phyloP scores from a whole-genome alignment of 176 grass and related monocot species.

The Oryza meridionalis region DNA sequence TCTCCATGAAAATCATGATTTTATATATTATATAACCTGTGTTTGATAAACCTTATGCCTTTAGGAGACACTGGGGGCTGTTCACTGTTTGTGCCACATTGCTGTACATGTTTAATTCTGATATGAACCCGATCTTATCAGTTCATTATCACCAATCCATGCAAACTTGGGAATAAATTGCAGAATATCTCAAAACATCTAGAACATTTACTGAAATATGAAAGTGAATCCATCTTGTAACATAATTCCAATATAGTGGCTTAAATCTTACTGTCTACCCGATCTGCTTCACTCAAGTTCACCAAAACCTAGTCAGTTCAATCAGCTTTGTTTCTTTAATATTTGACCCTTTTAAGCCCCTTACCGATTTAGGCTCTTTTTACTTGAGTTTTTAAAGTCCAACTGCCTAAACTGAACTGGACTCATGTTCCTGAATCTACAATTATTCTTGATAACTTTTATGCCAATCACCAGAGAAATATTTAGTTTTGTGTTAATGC shows the following conservation, averaged over 20 bases:
- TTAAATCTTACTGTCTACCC: not conserved
- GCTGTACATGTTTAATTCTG: not conserved
- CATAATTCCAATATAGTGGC: not conserved
- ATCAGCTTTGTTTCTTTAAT: not conserved
- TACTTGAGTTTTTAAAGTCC: not conserved
- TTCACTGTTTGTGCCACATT: not conserved
- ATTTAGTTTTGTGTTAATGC: slow-evolving; percentile 10
- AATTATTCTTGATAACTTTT: slow-evolving; percentile 1
- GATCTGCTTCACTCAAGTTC: not conserved
- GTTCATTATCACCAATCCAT: not conserved
- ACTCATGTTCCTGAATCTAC: slow-evolving; percentile 1
- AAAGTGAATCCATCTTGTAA: not conserved
- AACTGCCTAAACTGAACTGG: not conserved
- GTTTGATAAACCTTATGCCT: not conserved
- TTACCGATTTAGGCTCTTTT: not conserved
- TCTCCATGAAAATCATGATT: not conserved
- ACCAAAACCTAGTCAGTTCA: slow-evolving; percentile 4
- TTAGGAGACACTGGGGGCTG: not conserved
- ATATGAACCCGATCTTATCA: not conserved
- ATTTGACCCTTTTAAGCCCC: not conserved
- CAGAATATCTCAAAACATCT: not conserved
- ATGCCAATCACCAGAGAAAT: not conserved
- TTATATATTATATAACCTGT: not conserved
- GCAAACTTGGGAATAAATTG: not conserved
- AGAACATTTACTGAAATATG: not conserved